A percentile compares a stretch with the other conserved stretches of the same genome.
phyloP scores from a whole-genome alignment of 2,329 filamentous ascomycete species.

The Ceratocystis diversiconidia region DNA sequence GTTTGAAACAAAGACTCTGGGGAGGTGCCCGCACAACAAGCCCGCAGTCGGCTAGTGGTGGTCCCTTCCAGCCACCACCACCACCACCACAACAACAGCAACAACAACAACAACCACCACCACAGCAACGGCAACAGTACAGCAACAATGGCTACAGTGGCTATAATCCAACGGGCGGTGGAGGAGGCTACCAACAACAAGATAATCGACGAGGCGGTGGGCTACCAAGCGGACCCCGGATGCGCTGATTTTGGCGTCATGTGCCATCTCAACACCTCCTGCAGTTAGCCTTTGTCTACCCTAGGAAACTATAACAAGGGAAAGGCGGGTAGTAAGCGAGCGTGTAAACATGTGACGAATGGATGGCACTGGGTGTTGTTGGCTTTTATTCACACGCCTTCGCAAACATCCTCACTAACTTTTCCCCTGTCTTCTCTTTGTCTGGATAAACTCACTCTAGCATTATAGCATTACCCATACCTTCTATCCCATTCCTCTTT shows the following conservation, averaged over 20 bases:
- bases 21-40: slow-evolving; percentile 44
- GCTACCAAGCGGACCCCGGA: slow-evolving; percentile 26
- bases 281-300: too few species aligned
- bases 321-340: not conserved
- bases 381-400: not conserved
- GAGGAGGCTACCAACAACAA: slow-evolving; percentile 18
- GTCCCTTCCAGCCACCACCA: slow-evolving; percentile 34
- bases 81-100: slow-evolving; percentile 25
- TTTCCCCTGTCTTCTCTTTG: not conserved
- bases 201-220: slow-evolving; percentile 1
- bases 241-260: slow-evolving; percentile 26
- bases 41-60: slow-evolving; percentile 29
- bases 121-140: slow-evolving; percentile 3
- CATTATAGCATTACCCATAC: slow-evolving; percentile 7
- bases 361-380: not conserved
- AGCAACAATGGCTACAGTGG: slow-evolving; percentile 2
- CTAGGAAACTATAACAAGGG: too few species aligned
- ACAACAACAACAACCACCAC: not conserved
- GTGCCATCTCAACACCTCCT: not conserved
- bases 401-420: not conserved
- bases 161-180: slow-evolving; percentile 23
- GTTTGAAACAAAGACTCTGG: slow-evolving; percentile 68
- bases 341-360: not conserved
- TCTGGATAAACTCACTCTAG: not conserved
- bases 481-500: not conserved